Evolutionary conservation across 1,139 yeast species (phyloP).

Genomic region (Pichia sp.): DNA sequence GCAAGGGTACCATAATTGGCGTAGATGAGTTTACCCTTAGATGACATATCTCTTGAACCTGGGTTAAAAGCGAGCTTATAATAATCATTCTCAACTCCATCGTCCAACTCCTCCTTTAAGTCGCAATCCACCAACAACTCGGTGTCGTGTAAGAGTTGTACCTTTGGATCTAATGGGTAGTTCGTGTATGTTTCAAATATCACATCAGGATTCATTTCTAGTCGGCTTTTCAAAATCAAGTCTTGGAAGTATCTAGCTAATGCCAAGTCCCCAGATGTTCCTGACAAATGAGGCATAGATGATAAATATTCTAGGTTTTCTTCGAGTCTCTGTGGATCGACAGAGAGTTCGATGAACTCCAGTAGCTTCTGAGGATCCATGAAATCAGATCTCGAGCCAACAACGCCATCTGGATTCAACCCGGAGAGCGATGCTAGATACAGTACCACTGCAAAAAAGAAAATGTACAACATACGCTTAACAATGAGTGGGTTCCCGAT

Average conservation of each 20-base stretch:
- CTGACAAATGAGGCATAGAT: conserved; percentile 81
- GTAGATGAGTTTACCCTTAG: conserved; percentile 46
- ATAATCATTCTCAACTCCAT: conserved; percentile 10
- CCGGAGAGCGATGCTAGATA: conserved; percentile 53
- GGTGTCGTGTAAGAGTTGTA: conserved; percentile 18
- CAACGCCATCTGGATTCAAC: conserved; percentile 34
- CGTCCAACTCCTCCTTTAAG: conserved; percentile 23
- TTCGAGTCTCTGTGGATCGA: conserved; percentile 55
- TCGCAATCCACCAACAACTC: conserved; percentile 23
- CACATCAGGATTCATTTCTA: conserved; percentile 43
- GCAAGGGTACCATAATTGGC: conserved; percentile 56
- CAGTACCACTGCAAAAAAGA: conserved; percentile 50
- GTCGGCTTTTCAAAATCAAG: conserved; percentile 50
- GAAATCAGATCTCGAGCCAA: conserved; percentile 45
- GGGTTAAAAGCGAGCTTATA: conserved; percentile 54
- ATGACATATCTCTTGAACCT: conserved; percentile 52
- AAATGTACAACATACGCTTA: conserved; percentile 65
- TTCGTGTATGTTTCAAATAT: conserved; percentile 52
- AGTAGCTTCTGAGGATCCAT: conserved; percentile 50
- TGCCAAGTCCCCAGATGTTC: conserved; percentile 77
- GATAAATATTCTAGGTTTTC: conserved; percentile 70
- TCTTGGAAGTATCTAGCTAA: conserved; percentile 58
- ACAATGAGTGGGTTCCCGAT: conserved; percentile 84
- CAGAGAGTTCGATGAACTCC: conserved; percentile 39
- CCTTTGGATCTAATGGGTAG: conserved; percentile 37